phyloP scores from a whole-genome alignment of 2,329 filamentous ascomycete genomes.

The Metarhizium sp. region DNA sequence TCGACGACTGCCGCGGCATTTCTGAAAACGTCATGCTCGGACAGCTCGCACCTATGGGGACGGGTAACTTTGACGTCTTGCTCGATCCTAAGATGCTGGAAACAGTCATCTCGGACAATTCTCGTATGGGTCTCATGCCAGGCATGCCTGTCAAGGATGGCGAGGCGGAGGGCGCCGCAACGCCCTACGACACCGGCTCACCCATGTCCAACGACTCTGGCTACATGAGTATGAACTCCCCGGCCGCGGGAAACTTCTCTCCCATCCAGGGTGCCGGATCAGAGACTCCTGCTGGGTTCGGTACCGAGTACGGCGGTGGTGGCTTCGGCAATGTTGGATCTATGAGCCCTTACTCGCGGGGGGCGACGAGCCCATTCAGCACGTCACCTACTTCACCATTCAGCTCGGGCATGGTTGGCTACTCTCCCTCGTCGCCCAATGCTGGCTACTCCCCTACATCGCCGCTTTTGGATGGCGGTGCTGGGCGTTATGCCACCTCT shows the following conservation, averaged over 20 bases:
- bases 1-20: slow-evolving; percentile 96
- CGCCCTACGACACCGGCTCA: slow-evolving; percentile 85
- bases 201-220: slow-evolving; percentile 62
- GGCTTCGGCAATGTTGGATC: slow-evolving; percentile 40
- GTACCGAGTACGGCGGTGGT: slow-evolving; percentile 46
- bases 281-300: slow-evolving; percentile 58
- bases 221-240: slow-evolving; percentile 53
- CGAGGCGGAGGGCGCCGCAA: slow-evolving; percentile 74
- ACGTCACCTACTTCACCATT: slow-evolving; percentile 59
- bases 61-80: slow-evolving; percentile 88
- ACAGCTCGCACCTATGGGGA: slow-evolving; percentile 93
- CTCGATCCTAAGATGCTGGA: slow-evolving; percentile 93
- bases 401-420: slow-evolving; percentile 46
- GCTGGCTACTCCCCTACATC: slow-evolving; percentile 70
- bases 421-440: slow-evolving; percentile 69
- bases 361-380: slow-evolving; percentile 68
- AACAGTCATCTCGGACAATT: slow-evolving; percentile 88
- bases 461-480: slow-evolving; percentile 47
- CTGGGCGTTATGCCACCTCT: slow-evolving; percentile 44
- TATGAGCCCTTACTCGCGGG: slow-evolving; percentile 54
- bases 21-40: slow-evolving; percentile 98
- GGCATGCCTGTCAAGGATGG: slow-evolving; percentile 69
- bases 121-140: slow-evolving; percentile 71
- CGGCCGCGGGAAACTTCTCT: slow-evolving; percentile 59
- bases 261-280: slow-evolving; percentile 70